These are phyloP conservation scores for Earliella scabrosa DNA, from an alignment of 1,284 basidiomycete species.

Conservation along the genomic window DNA sequence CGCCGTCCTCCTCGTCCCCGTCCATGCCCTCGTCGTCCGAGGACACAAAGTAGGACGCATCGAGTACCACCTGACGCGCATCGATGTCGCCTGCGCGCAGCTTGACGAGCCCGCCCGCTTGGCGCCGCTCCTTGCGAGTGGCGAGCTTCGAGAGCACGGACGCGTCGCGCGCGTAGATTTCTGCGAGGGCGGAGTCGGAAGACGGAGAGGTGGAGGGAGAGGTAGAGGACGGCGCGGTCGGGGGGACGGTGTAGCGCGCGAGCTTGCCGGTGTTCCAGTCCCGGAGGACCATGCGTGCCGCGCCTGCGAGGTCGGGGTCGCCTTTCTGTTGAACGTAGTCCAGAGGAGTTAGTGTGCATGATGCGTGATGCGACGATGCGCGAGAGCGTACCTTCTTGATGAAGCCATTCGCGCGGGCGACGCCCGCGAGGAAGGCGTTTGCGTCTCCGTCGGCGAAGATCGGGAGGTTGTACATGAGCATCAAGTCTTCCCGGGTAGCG, in stretches of 20 bases:
- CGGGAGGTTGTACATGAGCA: constrained; percentile 89
- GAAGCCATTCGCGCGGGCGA: constrained; percentile 81
- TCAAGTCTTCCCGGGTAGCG: constrained; percentile 82
- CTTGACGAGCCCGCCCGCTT: constrained; percentile 61
- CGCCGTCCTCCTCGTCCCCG: constrained; percentile 33
- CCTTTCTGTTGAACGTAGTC: constrained; percentile 60
- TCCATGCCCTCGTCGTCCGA: constrained; percentile 35
- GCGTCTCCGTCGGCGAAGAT: constrained; percentile 78
- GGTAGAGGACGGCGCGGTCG: constrained; percentile 37
- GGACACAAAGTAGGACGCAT: constrained; percentile 53
- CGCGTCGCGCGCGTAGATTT: constrained; percentile 48
- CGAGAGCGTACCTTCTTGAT: constrained; percentile 71
- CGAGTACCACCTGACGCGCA: constrained; percentile 54
- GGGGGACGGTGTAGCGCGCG: constrained; percentile 76
- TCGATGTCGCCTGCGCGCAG: constrained; percentile 58
- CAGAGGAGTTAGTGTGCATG: too few relatives aligned
- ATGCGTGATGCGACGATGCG: constrained; percentile 16
- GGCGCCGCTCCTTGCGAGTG: constrained; percentile 68
- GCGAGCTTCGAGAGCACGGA: constrained; percentile 51
- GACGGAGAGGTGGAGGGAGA: constrained; percentile 22
- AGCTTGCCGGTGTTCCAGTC: constrained; percentile 90
- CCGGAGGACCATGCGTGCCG: constrained; percentile 83
- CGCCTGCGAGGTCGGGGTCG: constrained; percentile 76
- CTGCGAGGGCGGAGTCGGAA: constrained; percentile 30
- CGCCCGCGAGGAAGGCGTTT: constrained; percentile 78